Evolutionary conservation across 768 basidiomycete species (phyloP).

Genomic region (Panellus pusillus): DNA sequence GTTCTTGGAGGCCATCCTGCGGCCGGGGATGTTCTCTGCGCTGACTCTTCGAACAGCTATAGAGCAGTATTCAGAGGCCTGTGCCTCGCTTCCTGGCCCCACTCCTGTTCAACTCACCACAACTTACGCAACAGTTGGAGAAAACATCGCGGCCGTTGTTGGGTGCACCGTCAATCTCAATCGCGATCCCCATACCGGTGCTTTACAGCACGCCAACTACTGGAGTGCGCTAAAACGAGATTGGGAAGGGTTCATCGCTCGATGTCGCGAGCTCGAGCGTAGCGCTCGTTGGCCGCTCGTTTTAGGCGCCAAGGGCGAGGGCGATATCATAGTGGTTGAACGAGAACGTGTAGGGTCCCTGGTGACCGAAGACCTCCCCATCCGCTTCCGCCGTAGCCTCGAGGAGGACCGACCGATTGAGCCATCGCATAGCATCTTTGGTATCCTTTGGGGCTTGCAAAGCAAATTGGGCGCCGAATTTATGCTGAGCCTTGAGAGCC

Average conservation of each 20-base stretch:
- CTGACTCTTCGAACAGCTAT: conserved; percentile 80
- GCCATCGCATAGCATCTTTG: conserved; percentile 55
- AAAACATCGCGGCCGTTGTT: conserved; percentile 81
- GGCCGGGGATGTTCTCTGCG: conserved; percentile 85
- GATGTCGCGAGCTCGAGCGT: conserved; percentile 88
- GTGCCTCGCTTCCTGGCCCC: conserved; percentile 63
- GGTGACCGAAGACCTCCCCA: conserved; percentile 65
- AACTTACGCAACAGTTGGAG: conserved; percentile 65
- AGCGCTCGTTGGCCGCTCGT: conserved; percentile 79
- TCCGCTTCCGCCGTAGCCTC: conserved; percentile 55
- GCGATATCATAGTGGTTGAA: conserved; percentile 65
- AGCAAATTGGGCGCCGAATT: conserved; percentile 58
- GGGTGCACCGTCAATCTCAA: conserved; percentile 80
- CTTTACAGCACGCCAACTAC: conserved; percentile 73
- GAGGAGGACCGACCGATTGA: conserved; percentile 44
- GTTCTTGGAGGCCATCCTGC: conserved; percentile 80
- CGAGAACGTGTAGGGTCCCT: conserved; percentile 73
- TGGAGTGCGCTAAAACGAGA: conserved; percentile 86
- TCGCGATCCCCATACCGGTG: conserved; percentile 76
- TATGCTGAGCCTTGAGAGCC: conserved; percentile 56
- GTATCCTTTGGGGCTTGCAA: conserved; percentile 63
- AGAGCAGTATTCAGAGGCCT: conserved; percentile 75
- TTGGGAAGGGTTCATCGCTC: conserved; percentile 94
- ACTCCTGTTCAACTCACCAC: conserved; percentile 56
- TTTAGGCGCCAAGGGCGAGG: conserved; percentile 48